Base-by-base conservation (phyloP, 129 eudicot species). In the Logfia minima region DNA sequence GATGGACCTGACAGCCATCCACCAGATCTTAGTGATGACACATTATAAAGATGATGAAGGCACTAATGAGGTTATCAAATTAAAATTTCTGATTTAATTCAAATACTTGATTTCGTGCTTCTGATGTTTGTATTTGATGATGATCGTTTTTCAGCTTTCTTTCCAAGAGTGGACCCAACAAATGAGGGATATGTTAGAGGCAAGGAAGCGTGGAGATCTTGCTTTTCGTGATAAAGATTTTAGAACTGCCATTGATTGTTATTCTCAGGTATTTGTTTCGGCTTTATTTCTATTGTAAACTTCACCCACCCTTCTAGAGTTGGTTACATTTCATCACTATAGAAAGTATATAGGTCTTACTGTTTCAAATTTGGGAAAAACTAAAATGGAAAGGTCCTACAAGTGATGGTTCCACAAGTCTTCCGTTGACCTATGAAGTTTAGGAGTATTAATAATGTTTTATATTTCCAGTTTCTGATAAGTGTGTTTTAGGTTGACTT, bases 101-200 rank as follows among this genome's bases (percentile, higher is more conserved):
- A 41, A 6, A 17, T 77, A 66, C 8, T 59, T 77, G 17, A 11
- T 67, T 67, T 78, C 9, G 8, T 7, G 43, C 24, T 10, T 60
- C 6, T 72, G 45, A 69, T 75, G 35, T 75, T 45, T 68, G 58
- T 75, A 9, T 6, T 41, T 68, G 52, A 17, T 53, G 22, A 77
- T 56, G 34, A 78, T 61, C 0, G 37, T 65, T 65, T 68, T 65
- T 39, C 64, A 92, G 98, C 86, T 90, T 53, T 92, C 96, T 45
- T 90, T 92, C 79, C 98, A 92, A 90, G 98, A 90, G 80, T 92
- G 98, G 98, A 92, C 98, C 56, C 98, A 92, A 71, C 98, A 92
- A 83, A 92, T 92, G 96, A 90, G 91, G 87, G 96, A 90, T 83
- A 92, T 92, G 98, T 76, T 92, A 81, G 98, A 92, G 69, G 96